Percentiles rank a stretch among this genome's conserved stretches.
Conservation (phyloP, 164 flowering plant species). For the Sedum album region DNA sequence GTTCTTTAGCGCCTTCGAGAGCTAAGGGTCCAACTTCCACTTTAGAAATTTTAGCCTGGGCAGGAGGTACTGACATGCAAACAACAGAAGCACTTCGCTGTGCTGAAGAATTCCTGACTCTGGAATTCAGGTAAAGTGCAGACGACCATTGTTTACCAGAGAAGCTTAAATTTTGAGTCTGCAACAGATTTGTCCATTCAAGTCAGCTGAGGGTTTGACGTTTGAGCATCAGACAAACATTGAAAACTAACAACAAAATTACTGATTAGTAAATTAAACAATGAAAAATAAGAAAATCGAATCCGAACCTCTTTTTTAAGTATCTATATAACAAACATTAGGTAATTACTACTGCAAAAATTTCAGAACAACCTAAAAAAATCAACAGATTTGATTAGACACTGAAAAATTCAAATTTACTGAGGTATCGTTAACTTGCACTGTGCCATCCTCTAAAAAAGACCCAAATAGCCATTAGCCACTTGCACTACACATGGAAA, state of each 20-base stretch:
- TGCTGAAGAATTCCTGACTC: constrained; percentile 18
- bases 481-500: not conserved
- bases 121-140: constrained; percentile 26
- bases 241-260: not conserved
- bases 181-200: constrained; percentile 17
- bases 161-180: constrained; percentile 44
- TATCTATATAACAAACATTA: not conserved
- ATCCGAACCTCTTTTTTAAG: not conserved
- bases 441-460: not conserved
- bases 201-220: not conserved
- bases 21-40: constrained; percentile 66
- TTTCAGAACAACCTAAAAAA: too few species aligned
- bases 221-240: not conserved
- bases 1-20: constrained; percentile 79
- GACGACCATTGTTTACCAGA: constrained; percentile 45
- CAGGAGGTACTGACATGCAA: constrained; percentile 65
- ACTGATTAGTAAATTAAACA: not conserved
- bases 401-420: not conserved
- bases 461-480: not conserved
- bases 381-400: too few species aligned
- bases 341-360: not conserved
- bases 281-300: not conserved
- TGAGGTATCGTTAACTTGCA: too few species aligned
- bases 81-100: constrained; percentile 24
- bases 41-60: constrained; percentile 52